phyloP scores from a whole-genome alignment of 2,329 filamentous ascomycete species.

The Coniosporium tulheliwenetii region DNA sequence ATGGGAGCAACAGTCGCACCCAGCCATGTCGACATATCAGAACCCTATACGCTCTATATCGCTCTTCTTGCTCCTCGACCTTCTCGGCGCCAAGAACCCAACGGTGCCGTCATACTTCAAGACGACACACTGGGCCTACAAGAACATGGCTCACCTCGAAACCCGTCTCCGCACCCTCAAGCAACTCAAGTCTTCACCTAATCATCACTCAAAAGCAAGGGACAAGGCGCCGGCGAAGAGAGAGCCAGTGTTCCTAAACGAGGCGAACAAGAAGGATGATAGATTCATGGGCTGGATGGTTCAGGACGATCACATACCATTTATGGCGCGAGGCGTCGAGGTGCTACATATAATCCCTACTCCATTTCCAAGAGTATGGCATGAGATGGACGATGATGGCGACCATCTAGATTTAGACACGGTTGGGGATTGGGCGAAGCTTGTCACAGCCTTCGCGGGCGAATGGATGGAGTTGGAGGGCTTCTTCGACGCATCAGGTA shows the following conservation, averaged over 20 bases:
- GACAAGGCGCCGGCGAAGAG: slow-evolving; percentile 6
- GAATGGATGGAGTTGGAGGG: slow-evolving; percentile 83
- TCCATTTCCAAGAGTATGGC: slow-evolving; percentile 77
- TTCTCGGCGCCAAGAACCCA: slow-evolving; percentile 58
- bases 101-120: slow-evolving; percentile 72
- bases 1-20: slow-evolving; percentile 61
- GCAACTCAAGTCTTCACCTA: slow-evolving; percentile 48
- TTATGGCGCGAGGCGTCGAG: slow-evolving; percentile 72
- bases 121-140: slow-evolving; percentile 88
- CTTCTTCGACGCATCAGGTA: slow-evolving; percentile 20
- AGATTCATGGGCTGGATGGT: slow-evolving; percentile 36
- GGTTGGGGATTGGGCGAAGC: slow-evolving; percentile 73
- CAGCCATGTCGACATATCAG: slow-evolving; percentile 57
- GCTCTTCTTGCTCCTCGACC: slow-evolving; percentile 80
- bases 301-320: slow-evolving; percentile 83
- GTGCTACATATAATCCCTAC: slow-evolving; percentile 78
- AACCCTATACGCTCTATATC: slow-evolving; percentile 66
- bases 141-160: slow-evolving; percentile 59
- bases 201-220: slow-evolving; percentile 24
- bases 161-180: slow-evolving; percentile 51
- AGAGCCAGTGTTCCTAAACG: slow-evolving; percentile 44
- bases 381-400: slow-evolving; percentile 68
- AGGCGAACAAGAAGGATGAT: slow-evolving; percentile 37
- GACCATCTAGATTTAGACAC: slow-evolving; percentile 68
- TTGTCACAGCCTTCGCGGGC: slow-evolving; percentile 68